Conservation (phyloP, 345 rosid genomes). For the Salix viminalis region DNA sequence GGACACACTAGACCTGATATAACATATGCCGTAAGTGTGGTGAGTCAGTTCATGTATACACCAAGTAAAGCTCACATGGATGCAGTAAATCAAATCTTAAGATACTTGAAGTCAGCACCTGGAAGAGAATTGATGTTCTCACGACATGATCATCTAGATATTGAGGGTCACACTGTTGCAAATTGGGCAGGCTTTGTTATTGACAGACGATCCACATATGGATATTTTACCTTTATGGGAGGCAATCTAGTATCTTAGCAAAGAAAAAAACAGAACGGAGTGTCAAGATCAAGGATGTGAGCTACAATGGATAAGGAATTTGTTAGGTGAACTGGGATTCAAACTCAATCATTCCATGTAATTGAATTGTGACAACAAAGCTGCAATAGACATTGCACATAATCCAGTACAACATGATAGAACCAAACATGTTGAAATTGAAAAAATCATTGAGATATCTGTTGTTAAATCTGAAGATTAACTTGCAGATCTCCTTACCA, state of each 20-base stretch:
- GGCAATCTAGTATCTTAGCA: slow-evolving; percentile 2
- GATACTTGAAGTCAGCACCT: background rate
- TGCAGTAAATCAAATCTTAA: background rate
- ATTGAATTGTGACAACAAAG: background rate
- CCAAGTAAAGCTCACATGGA: background rate
- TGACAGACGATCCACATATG: background rate
- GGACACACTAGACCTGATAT: background rate
- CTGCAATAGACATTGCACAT: background rate
- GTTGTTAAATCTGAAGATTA: too few species aligned
- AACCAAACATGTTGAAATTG: background rate
- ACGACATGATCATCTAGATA: background rate
- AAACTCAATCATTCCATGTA: background rate
- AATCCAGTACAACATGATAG: background rate
- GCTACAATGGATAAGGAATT: background rate
- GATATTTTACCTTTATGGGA: background rate
- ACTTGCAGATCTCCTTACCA: background rate
- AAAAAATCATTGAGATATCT: too few species aligned
- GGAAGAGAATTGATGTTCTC: background rate
- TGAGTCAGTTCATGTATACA: background rate
- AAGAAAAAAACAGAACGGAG: background rate
- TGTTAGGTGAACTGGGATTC: background rate
- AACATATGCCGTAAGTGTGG: background rate
- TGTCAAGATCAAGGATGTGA: background rate
- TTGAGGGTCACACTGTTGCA: background rate
- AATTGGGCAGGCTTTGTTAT: background rate